Evolutionary conservation across 176 grass and related monocot species (phyloP).

Genomic region (Coix lacrymajobi): DNA sequence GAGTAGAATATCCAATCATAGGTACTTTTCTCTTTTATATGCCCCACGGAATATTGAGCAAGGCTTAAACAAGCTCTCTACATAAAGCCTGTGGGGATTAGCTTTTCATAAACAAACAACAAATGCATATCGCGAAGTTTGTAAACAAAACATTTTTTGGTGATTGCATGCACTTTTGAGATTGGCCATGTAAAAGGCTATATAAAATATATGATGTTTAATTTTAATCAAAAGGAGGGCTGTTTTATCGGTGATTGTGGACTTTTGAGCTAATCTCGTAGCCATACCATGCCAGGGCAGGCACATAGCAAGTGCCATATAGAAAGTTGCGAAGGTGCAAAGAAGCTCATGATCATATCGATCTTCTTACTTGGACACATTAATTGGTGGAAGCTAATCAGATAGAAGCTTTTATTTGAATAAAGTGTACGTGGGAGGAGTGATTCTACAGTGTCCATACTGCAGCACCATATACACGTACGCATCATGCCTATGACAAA

Average conservation of each 20-base stretch:
- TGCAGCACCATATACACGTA: neutral
- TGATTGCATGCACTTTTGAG: slow-evolving; percentile 18
- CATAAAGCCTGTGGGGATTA: slow-evolving; percentile 20
- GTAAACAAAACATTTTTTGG: slow-evolving; percentile 27
- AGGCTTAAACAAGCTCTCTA: neutral
- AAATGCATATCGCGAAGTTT: slow-evolving; percentile 34
- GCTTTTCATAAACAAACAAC: slow-evolving; percentile 37
- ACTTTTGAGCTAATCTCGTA: slow-evolving; percentile 35
- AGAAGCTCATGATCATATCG: slow-evolving; percentile 22
- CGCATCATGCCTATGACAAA: neutral
- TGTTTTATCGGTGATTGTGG: slow-evolving; percentile 25
- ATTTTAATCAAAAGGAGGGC: slow-evolving; percentile 13
- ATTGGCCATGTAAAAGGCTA: slow-evolving; percentile 23
- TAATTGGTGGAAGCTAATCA: neutral
- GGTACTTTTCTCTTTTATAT: slow-evolving; percentile 2
- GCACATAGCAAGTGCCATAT: slow-evolving; percentile 43
- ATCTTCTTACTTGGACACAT: neutral
- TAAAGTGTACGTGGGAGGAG: neutral
- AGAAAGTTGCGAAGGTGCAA: slow-evolving; percentile 13
- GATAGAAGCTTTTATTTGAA: neutral
- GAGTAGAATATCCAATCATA: slow-evolving; percentile 26
- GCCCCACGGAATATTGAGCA: slow-evolving; percentile 47
- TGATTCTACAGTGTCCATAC: slow-evolving; percentile 1
- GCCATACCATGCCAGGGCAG: slow-evolving; percentile 30
- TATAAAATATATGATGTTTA: slow-evolving; percentile 1